phyloP scores from a whole-genome alignment of 352 stramenopile genomes.

The Globisporangium spiculum region DNA sequence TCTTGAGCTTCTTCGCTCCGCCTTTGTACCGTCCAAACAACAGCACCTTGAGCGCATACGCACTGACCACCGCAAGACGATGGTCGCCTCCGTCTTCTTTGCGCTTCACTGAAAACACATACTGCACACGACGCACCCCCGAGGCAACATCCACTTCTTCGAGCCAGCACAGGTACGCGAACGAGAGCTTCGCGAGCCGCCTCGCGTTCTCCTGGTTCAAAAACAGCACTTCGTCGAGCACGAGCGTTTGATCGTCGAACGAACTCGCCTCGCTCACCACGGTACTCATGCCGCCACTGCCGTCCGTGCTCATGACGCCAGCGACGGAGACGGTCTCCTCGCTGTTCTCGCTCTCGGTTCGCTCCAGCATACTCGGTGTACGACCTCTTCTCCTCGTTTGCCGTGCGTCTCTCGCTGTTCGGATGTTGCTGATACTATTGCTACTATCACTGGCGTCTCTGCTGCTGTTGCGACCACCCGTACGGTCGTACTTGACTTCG shows the following conservation, averaged over 20 bases:
- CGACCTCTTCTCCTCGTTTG: constrained; percentile 9
- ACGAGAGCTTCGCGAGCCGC: constrained; percentile 35
- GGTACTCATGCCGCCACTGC: constrained; percentile 33
- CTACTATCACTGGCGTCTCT: constrained; percentile 5
- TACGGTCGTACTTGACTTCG: constrained; percentile 54
- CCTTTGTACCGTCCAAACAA: constrained; percentile 27
- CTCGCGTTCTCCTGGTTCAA: constrained; percentile 43
- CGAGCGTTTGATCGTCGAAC: constrained; percentile 31
- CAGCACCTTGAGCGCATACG: constrained; percentile 52
- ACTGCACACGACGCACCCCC: constrained; percentile 60
- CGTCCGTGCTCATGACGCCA: constrained; percentile 32
- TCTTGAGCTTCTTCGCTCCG: not conserved
- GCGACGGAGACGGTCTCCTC: constrained; percentile 9
- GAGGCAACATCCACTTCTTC: constrained; percentile 68
- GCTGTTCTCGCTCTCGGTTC: constrained; percentile 17
- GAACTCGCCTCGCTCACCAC: constrained; percentile 51
- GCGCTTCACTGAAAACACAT: constrained; percentile 50
- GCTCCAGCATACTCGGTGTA: constrained; percentile 7
- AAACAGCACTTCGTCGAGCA: constrained; percentile 32
- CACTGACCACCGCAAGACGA: constrained; percentile 60
- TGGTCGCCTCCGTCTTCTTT: constrained; percentile 13
- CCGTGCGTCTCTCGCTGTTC: not conserved
- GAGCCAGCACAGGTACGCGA: constrained; percentile 69
- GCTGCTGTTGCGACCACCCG: constrained; percentile 5
- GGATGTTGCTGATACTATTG: not conserved